Evolutionary conservation across 306 rosid genomes (phyloP).

Genomic region (Fagus crenata): DNA sequence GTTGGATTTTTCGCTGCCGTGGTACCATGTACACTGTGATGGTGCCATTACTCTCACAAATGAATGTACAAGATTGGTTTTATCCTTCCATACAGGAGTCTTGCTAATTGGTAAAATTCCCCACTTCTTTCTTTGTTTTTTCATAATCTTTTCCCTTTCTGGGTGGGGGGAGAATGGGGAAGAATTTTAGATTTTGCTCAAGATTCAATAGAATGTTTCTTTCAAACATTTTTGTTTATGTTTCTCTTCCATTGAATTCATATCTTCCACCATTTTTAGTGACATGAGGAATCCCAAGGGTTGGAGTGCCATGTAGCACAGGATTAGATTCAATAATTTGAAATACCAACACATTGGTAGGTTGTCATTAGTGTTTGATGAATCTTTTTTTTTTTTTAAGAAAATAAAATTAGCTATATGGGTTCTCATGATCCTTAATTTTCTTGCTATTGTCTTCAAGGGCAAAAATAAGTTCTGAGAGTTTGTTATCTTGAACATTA

Average conservation of each 20-base stretch:
- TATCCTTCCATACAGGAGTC: constrained; percentile 47
- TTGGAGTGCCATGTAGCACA: constrained; percentile 60
- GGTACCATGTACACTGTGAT: constrained; percentile 17
- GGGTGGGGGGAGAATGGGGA: constrained; percentile 48
- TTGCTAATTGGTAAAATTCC: constrained; percentile 70
- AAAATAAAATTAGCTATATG: constrained; percentile 52
- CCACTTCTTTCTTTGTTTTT: constrained; percentile 28
- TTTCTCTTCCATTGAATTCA: constrained; percentile 46
- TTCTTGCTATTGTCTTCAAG: constrained; percentile 38
- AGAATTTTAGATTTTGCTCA: constrained; percentile 53
- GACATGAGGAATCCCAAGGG: constrained; percentile 54
- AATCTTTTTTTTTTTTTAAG: constrained; percentile 33
- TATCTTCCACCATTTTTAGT: constrained; percentile 55
- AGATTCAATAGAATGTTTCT: constrained; percentile 59
- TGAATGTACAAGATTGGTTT: constrained; percentile 44
- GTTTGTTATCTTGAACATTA: constrained; percentile 35
- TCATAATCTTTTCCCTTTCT: constrained; percentile 32
- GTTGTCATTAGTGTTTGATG: constrained; percentile 43
- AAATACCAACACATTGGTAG: constrained; percentile 61
- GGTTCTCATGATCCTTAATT: constrained; percentile 39
- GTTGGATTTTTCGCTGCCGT: not conserved
- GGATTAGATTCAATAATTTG: constrained; percentile 68
- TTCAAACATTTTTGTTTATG: constrained; percentile 37
- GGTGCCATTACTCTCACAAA: constrained; percentile 31
- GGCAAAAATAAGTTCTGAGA: constrained; percentile 49